Evolutionary conservation across 352 stramenopile genomes (phyloP), one percentile per base, ranked within the genome.

Genomic region (Saprolegnia diclina): DNA sequence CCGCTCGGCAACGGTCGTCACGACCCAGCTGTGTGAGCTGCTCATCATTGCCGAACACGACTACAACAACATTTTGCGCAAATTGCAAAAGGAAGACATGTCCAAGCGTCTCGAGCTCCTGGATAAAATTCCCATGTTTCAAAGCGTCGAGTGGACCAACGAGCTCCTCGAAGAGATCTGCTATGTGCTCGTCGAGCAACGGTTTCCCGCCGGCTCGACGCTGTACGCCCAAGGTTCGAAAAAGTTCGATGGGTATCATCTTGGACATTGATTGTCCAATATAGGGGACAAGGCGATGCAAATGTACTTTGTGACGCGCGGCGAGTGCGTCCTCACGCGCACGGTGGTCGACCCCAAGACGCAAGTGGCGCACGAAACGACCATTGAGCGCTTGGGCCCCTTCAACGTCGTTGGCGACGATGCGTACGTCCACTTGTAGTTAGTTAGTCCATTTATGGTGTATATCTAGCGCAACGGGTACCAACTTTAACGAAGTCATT

Each of bases 21-120:
- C 83, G 7, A 78, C 77, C 6, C 79, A 92, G 22, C 73, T 79
- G 44, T 88, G 79, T 37, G 72, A 82, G 35, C 74, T 92, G 18
- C 65, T 92, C 38, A 76, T 89, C n/a, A 89, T 92, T 29, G 85
- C 78, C 61, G 83, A 89, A 65, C 77, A 79, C 10, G 83, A 92
- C 71, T 90, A 92, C 73, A 90, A 88, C 50, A 67, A 79, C 9
- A 90, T 81, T 16, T 71, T 90, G 29, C 76, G 81, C 0, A 76
- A 81, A 0, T 80, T 89, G 77, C 83, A 92, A 66, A 87, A 89
- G 52, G 79, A 88, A 56, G 80, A 90, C 61, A 76, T 90, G 56
- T 62, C 74, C 9, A 82, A 83, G 53, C 80, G 83, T 10, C 74
- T 87, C 26, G 79, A 72, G 1, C 76, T 87, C 32, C 61, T 92